Conservation (phyloP, 768 basidiomycete genomes). For the Mycena floridula region DNA sequence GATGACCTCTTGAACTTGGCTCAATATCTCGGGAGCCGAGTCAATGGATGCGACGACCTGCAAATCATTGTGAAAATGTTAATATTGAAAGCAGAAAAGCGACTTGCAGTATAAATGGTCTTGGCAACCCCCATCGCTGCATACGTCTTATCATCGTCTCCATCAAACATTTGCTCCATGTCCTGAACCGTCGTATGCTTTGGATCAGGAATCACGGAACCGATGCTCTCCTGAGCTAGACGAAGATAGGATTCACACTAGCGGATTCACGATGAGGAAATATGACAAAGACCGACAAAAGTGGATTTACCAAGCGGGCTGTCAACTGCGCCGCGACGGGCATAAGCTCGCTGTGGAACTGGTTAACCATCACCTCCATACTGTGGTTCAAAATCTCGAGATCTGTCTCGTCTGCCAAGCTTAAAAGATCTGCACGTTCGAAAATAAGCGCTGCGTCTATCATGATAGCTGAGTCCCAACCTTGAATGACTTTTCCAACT, state of each 20-base stretch:
- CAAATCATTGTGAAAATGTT: constrained; percentile 1
- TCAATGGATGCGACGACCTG: constrained; percentile 77
- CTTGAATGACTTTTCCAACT: constrained; percentile 85
- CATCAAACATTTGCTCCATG: constrained; percentile 23
- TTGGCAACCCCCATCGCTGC: constrained; percentile 84
- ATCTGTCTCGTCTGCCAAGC: constrained; percentile 88
- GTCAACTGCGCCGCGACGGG: constrained; percentile 82
- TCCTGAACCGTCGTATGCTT: constrained; percentile 44
- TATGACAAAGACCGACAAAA: background rate
- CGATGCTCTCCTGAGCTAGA: constrained; percentile 61
- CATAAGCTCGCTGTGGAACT: constrained; percentile 77
- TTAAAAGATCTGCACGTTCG: constrained; percentile 59
- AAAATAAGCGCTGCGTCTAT: background rate
- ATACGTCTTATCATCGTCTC: constrained; percentile 82
- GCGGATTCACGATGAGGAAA: background rate
- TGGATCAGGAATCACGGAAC: constrained; percentile 3
- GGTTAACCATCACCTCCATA: constrained; percentile 84
- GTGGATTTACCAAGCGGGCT: constrained; percentile 55
- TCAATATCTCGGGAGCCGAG: constrained; percentile 64
- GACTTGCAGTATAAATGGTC: constrained; percentile 70
- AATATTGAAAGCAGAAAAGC: background rate
- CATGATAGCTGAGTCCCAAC: constrained; percentile 31
- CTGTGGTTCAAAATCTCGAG: constrained; percentile 76
- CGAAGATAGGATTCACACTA: constrained; percentile 83
- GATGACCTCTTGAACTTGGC: constrained; percentile 76